Base-by-base conservation (phyloP, 306 rosid species). In the Cicer cuneatum region DNA sequence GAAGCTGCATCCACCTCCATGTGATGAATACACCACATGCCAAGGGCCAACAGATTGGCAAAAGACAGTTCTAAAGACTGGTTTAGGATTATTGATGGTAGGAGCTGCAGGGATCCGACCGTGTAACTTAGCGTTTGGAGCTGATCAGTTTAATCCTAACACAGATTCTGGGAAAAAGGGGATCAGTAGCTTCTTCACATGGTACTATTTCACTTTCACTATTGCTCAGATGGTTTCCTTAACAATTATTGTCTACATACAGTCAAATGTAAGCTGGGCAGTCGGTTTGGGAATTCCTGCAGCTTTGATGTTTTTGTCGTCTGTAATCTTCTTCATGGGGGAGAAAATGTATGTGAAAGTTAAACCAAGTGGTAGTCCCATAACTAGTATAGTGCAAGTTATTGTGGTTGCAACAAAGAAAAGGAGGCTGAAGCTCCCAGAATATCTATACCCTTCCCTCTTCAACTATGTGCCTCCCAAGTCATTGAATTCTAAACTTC, bases 41-140 rank as follows among this genome's bases (percentile, higher is more conserved):
- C 66, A 69, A 74, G 96, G 90, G 14, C 87, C 96, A 71, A 86
- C 97, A 13, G 49, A 76, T 14, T 89, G 92, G 42, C 97, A 89
- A 75, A 72, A 85, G 88, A 80, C 85, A 51, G 88, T 89, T 78
- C 69, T 91, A 16, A 35, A 85, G 54, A 15, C 83, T 46, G 88
- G 93, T 47, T 86, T 89, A 24, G 91, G 85, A 8, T 60, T 89
- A 8, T 71, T 92, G 61, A 57, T 86, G 54, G 24, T 87, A 8
- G 97, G 96, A 83, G 93, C 91, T 63, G 96, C 88, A 1, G 93
- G 93, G 46, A 78, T 92, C 75, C 70, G 97, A 41, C 97, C 97
- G 48, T 92, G 97, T 81, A 92, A 89, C 87, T 69, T 92, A 70
- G 96, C 93, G 6, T 92, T 89, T 80, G 97, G 97, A 61, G 96